Evolutionary conservation across 495 filamentous ascomycete genomes (phyloP), one percentile per base, ranked within the genome.

Genomic region (Penicillium bovifimosum): DNA sequence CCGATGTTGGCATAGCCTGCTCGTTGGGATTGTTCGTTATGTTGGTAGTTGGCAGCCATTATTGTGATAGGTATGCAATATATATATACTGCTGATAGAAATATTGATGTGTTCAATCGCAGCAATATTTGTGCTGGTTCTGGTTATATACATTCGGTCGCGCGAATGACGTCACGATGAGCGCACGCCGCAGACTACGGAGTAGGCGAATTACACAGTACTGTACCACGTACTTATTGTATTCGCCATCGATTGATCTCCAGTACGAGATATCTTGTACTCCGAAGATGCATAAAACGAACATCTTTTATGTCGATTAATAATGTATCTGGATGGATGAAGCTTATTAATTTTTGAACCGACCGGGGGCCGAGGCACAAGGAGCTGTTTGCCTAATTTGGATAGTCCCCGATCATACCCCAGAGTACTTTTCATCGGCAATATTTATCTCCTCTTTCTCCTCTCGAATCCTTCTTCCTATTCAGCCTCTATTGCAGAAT

Each of bases 301-400:
- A 24, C 20, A 24, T 2, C 7, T 48, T 48, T 11, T 48, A 27
- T 33, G 17, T 46, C n/a, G 6, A 14, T 11, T 16, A 18, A n/a
- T 40, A 26, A 16, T 35, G 33, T 41, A 29, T 44, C 38, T 8
- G 2, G 6, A 35, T 8, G 2, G 6, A 35, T 9, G 34, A 40
- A 42, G 17, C 9, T 43, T n/a, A 53, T 47, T 41, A 60, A n/a
- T 44, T 11, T 31, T 43, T 7, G 6, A 14, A 9, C n/a, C 49
- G 39, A 53, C n/a, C n/a, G n/a, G n/a, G n/a, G n/a, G 20, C 63
- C 63, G 60, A 63, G 63, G 63, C 53, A 50, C 58, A 58, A 45
- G 60, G 63, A 59, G 57, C 63, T 58, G 20, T 58, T 61, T 65
- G 56, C 63, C 63, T 57, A 65, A 63, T 65, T 42, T 58, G 63